Percentiles rank a stretch among this genome's conserved stretches.
phyloP scores from a whole-genome alignment of 2,329 filamentous ascomycete genomes.

The Talaromyces sp. region DNA sequence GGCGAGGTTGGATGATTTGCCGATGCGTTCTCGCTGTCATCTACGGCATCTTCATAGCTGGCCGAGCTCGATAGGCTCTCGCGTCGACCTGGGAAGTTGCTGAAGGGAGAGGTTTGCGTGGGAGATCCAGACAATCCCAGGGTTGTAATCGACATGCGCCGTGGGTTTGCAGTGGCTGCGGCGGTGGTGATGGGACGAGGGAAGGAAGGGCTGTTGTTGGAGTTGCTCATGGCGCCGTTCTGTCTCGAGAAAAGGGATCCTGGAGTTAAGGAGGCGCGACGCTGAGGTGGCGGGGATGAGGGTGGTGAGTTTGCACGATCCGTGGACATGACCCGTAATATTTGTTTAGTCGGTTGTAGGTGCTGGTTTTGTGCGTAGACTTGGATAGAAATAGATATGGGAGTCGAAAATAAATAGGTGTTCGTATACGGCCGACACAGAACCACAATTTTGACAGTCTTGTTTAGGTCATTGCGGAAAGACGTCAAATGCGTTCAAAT shows the following conservation, averaged over 20 bases:
- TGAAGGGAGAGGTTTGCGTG: conserved; percentile 47
- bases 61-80: conserved; percentile 63
- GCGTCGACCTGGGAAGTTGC: conserved; percentile 52
- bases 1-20: conserved; percentile 62
- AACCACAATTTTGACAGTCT: background rate
- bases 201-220: conserved; percentile 14
- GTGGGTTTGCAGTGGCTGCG: conserved; percentile 48
- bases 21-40: conserved; percentile 62
- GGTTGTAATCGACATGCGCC: conserved; percentile 69
- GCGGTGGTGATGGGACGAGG: conserved; percentile 48
- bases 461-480: conserved; percentile 6
- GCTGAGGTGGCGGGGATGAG: conserved; percentile 31
- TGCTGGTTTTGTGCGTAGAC: background rate
- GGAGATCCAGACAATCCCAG: conserved; percentile 70
- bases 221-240: conserved; percentile 14
- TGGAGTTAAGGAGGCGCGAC: conserved; percentile 43
- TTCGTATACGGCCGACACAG: background rate
- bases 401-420: background rate
- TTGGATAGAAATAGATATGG: background rate
- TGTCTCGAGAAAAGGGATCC: conserved; percentile 33
- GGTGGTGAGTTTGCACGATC: conserved; percentile 36
- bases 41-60: conserved; percentile 41
- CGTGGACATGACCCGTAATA: conserved; percentile 36
- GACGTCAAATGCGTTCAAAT: conserved; percentile 15
- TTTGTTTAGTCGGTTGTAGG: background rate